Evolutionary conservation across 2,329 filamentous ascomycete genomes (phyloP).

Genomic region (Chaetomiaceae sp.): DNA sequence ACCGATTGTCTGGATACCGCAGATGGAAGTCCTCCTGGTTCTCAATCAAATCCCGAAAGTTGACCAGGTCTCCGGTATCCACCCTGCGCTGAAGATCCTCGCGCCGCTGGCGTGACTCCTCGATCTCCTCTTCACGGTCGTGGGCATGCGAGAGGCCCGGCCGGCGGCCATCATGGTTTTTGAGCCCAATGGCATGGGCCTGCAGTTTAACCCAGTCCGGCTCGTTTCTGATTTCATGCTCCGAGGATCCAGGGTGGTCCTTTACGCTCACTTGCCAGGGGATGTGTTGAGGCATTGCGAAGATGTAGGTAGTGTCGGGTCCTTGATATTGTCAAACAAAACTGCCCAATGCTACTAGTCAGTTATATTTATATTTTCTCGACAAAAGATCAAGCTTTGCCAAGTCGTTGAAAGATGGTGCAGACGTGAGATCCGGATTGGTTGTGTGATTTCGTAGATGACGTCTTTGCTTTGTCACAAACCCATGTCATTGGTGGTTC

Average conservation of each 20-base stretch:
- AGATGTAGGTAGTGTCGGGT: neutral
- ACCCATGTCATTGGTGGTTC: neutral
- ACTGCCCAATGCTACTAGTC: neutral
- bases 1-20: constrained; percentile 39
- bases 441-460: neutral
- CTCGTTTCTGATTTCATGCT: constrained; percentile 10
- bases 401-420: neutral
- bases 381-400: neutral
- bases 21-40: constrained; percentile 41
- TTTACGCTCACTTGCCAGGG: constrained; percentile 12
- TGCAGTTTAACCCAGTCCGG: constrained; percentile 11
- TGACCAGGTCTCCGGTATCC: constrained; percentile 9
- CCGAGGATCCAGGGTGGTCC: constrained; percentile 16
- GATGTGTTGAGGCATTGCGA: constrained; percentile 1
- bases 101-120: constrained; percentile 1
- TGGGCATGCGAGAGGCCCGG: neutral
- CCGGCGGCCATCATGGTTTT: constrained; percentile 11
- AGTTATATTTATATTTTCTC: neutral
- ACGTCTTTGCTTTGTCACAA: neutral
- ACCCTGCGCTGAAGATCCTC: neutral
- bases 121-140: constrained; percentile 10
- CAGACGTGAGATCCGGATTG: neutral
- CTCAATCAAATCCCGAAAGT: constrained; percentile 17
- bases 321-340: neutral
- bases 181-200: constrained; percentile 13